Evolutionary conservation across 164 flowering plant species (phyloP), one percentile per base, ranked within the genome.

Genomic region (Protea cynaroides): DNA sequence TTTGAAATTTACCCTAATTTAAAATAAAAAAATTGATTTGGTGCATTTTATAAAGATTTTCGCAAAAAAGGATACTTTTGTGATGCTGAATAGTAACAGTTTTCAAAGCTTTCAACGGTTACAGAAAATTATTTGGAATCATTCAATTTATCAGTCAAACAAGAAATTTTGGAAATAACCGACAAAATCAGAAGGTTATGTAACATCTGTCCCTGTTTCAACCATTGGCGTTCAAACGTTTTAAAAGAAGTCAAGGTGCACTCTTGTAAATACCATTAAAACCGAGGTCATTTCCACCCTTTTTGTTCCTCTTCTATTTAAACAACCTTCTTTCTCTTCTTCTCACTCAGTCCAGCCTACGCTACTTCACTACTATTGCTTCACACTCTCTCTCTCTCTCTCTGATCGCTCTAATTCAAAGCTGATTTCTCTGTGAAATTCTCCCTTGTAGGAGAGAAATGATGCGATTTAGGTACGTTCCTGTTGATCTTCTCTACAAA

Each of bases 121-220:
- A 70, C 64, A 71, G 17, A 49, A 49, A 49, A 49, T 49, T 15
- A 12, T 58, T 58, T 50, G 71, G 63, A 74, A 61, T 63, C 43
- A 67, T 71, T 76, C 66, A 58, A 57, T 40, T 29, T 3, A 2
- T 63, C 69, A 64, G 76, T 72, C 74, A 77, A 80, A 76, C 81
- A 74, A 67, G 34, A 29, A 65, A 77, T 76, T 76, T 77, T 66
- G 69, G 74, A 65, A 68, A 61, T 65, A 74, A 13, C 86, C 86
- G 83, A 81, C 86, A 80, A 79, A 74, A 76, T 70, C 80, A 56
- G 71, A 56, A 46, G 40, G 69, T 74, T 70, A 76, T 74, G 75
- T 82, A 73, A 80, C 83, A 79, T 81, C 73, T 79, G 83, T 15
- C 19, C 52, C 80, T 59, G 62, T 71, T 61, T 76, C 71, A 69